Evolutionary conservation across 164 flowering plant genomes (phyloP).

Genomic region (Nelumbo lutea): DNA sequence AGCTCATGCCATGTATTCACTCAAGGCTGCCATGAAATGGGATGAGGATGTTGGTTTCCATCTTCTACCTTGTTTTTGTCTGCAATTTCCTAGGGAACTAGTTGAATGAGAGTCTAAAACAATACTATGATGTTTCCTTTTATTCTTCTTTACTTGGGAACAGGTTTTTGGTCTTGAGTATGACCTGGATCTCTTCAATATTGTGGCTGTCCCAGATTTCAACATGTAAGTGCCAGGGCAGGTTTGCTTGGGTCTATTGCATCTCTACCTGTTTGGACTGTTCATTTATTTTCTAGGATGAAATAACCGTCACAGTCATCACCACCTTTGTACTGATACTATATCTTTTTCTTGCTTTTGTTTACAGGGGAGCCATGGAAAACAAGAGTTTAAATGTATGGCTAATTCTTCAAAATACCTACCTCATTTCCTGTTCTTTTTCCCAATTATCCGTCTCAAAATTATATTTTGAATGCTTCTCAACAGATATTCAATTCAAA

Average conservation of each 20-base stretch:
- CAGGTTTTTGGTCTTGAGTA: constrained; percentile 96
- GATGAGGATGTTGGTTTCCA: constrained; percentile 81
- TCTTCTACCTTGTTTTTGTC: background rate
- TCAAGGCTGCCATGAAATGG: constrained; percentile 99
- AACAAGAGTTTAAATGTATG: constrained; percentile 96
- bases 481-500: constrained; percentile 88
- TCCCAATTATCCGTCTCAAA: background rate
- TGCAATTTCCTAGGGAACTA: background rate
- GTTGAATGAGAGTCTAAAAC: constrained; percentile 10
- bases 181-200: constrained; percentile 94
- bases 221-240: constrained; percentile 58
- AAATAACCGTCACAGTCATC: too few species aligned
- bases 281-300: too few species aligned
- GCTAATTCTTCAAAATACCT: background rate
- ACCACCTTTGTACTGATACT: background rate
- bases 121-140: background rate
- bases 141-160: constrained; percentile 1
- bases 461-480: background rate
- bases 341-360: constrained; percentile 7
- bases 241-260: too few species aligned
- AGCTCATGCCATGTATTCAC: constrained; percentile 94
- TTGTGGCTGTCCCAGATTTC: constrained; percentile 97
- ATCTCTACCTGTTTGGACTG: too few species aligned
- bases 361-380: constrained; percentile 99
- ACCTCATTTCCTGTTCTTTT: background rate